A percentile compares a stretch with the other conserved stretches of the same genome.
Evolutionary conservation across 352 stramenopile species (phyloP).

Genomic region (Pythium apleroticum): DNA sequence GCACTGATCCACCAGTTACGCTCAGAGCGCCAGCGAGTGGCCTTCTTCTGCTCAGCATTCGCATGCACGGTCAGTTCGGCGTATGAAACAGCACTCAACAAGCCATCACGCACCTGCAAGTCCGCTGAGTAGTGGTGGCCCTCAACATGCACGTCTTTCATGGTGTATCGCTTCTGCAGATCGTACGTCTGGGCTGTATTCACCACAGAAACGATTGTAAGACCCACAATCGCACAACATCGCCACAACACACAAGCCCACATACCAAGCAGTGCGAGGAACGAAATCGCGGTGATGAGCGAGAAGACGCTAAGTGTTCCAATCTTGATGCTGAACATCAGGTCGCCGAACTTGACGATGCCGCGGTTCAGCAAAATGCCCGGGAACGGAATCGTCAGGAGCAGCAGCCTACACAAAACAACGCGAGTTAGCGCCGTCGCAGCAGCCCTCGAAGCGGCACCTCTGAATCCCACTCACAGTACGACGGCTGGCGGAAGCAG

Average conservation of each 20-base stretch:
- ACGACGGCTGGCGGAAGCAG: slow-evolving; percentile 75
- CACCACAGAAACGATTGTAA: not conserved
- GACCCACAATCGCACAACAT: not conserved
- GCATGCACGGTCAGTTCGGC: not conserved
- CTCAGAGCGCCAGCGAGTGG: slow-evolving; percentile 71
- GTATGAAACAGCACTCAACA: not conserved
- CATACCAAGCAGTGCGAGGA: slow-evolving; percentile 52
- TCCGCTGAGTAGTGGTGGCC: slow-evolving; percentile 76
- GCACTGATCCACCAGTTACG: slow-evolving; percentile 87
- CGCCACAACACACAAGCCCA: not conserved
- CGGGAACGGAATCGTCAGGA: slow-evolving; percentile 80
- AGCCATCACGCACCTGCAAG: slow-evolving; percentile 43
- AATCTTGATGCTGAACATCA: slow-evolving; percentile 75
- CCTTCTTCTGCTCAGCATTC: slow-evolving; percentile 52
- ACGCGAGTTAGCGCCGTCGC: not conserved
- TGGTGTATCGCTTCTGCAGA: slow-evolving; percentile 75
- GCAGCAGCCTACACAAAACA: slow-evolving; percentile 42
- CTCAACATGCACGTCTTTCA: slow-evolving; percentile 21
- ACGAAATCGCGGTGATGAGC: slow-evolving; percentile 73
- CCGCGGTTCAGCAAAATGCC: slow-evolving; percentile 54
- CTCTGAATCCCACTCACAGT: slow-evolving; percentile 43
- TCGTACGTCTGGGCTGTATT: slow-evolving; percentile 65
- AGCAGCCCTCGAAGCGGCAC: not conserved
- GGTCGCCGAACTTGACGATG: slow-evolving; percentile 71
- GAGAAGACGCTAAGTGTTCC: slow-evolving; percentile 71